phyloP scores from a whole-genome alignment of 768 basidiomycete genomes.

The Lactifluus rugatus region DNA sequence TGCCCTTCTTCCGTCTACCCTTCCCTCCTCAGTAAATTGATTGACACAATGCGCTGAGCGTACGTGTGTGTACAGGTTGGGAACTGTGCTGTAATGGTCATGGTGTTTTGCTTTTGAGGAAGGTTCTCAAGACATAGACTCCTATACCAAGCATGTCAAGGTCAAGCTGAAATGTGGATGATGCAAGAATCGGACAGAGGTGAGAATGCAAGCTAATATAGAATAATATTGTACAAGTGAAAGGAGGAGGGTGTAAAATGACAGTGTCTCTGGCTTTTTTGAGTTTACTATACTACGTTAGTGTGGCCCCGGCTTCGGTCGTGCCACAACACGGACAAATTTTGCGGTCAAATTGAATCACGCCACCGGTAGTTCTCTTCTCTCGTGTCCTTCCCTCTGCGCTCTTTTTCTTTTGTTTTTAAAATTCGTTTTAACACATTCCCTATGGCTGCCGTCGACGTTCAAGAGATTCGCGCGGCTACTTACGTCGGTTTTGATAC shows the following conservation, averaged over 20 bases:
- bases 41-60: conserved; percentile 9
- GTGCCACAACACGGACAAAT: conserved; percentile 15
- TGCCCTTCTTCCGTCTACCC: conserved; percentile 24
- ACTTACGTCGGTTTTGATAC: conserved; percentile 97
- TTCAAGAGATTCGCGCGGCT: conserved; percentile 78
- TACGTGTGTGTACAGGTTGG: conserved; percentile 18
- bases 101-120: conserved; percentile 12
- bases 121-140: neutral
- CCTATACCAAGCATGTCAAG: neutral
- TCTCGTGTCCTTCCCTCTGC: neutral
- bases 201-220: conserved; percentile 10
- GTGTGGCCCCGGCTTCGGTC: neutral
- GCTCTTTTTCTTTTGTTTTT: neutral
- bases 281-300: neutral
- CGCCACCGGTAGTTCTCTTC: neutral
- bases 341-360: neutral
- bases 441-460: conserved; percentile 18
- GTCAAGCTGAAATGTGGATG: neutral
- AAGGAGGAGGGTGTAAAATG: neutral
- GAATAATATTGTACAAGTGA: conserved; percentile 11
- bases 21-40: conserved; percentile 7
- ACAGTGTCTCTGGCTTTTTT: neutral
- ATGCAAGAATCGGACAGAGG: neutral
- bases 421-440: neutral
- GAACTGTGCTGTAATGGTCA: conserved; percentile 19